Conservation (phyloP, 306 rosid species). For the Lagenaria siceraria region DNA sequence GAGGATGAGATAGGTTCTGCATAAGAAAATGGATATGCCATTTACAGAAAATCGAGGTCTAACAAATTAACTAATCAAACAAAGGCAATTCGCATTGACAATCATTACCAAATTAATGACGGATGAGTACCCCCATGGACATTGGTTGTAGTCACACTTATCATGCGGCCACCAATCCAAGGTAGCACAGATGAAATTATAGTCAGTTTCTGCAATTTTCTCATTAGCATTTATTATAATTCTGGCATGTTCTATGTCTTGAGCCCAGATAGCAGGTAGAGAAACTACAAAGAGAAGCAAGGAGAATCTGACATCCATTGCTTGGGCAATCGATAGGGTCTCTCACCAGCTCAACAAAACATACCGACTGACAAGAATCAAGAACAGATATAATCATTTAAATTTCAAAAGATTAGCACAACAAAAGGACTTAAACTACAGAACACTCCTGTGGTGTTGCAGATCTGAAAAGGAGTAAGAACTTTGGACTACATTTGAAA, state of each 20-base stretch:
- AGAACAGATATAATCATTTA: background rate
- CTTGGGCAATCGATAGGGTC: constrained; percentile 11
- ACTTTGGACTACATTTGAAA: background rate
- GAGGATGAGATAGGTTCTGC: constrained; percentile 78
- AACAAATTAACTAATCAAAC: background rate
- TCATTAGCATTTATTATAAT: constrained; percentile 38
- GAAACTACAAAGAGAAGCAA: constrained; percentile 44
- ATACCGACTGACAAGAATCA: background rate
- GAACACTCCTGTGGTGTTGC: background rate
- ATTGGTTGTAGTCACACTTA: constrained; percentile 72
- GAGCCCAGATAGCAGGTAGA: constrained; percentile 33
- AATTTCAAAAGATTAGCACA: background rate
- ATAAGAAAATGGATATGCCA: constrained; percentile 3
- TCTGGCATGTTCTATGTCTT: constrained; percentile 26
- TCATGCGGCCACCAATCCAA: constrained; percentile 97
- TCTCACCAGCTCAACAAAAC: background rate
- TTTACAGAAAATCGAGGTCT: background rate
- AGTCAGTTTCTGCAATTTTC: constrained; percentile 48
- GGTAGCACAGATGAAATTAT: constrained; percentile 80
- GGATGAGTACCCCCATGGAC: constrained; percentile 93
- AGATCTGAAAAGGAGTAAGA: background rate
- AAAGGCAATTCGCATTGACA: background rate
- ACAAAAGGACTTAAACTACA: background rate
- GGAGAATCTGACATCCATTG: constrained; percentile 38
- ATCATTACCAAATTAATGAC: constrained; percentile 50